Evolutionary conservation across 2,329 filamentous ascomycete species (phyloP), one percentile per base, ranked within the genome.

Genomic region (Colletotrichum sp.): DNA sequence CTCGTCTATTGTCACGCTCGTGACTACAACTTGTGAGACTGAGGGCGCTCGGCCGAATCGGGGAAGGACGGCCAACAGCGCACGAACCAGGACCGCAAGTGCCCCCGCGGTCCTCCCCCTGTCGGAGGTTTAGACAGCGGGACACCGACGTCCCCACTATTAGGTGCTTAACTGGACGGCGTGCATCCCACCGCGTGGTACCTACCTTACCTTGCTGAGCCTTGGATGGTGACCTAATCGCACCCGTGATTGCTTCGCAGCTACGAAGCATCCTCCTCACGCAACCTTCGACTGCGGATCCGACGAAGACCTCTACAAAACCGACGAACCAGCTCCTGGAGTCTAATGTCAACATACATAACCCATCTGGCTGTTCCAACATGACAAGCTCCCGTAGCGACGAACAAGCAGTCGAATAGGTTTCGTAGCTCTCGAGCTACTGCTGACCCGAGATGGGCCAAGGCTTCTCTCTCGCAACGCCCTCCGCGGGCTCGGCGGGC

Each of bases 381-480:
- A 74, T 74, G 72, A 72, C 63, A 63, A 70, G 55, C 43, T 27
- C 18, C 34, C 16, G 43, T 54, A 43, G 38, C 57, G 57, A 59
- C 58, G 31, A 62, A 61, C 66, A 69, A 73, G 63, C 54, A 69
- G 65, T 70, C 70, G 68, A 47, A 70, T 73, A 76, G 70, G 59
- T 66, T 43, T 29, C 58, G 47, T 27, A 63, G 38, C 73, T 51
- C 21, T 33, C 36, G 54, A 65, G 68, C 63, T 54, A 67, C 66
- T 24, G 43, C 62, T 51, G 24, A 58, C 62, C 67, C 74, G 85
- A 78, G 77, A 99, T 99, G 97, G 97, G 97, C 77, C 97, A 99
- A 89, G 96, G 95, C 77, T 98, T 98, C 86, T 98, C 96, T 76
- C 91, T 98, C 79, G 95, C 95, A 68, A 96, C 95, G 81, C 94